Conservation (phyloP, 306 rosid species). For the Cercis canadensis region DNA sequence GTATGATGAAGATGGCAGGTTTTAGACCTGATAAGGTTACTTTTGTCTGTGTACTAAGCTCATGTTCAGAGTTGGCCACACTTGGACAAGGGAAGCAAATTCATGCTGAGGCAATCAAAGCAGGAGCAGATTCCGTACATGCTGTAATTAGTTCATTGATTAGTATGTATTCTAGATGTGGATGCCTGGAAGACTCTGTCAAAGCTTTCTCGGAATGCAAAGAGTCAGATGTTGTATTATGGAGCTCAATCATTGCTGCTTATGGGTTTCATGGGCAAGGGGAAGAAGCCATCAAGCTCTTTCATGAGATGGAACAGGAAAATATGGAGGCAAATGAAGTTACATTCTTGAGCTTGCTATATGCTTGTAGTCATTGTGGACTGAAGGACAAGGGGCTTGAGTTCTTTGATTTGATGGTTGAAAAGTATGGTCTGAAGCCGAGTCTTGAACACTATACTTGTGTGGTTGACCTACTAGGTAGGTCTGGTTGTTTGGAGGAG, state of each 20-base stretch:
- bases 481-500: constrained; percentile 82
- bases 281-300: constrained; percentile 72
- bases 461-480: constrained; percentile 81
- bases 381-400: constrained; percentile 76
- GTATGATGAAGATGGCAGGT: constrained; percentile 73
- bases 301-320: constrained; percentile 70
- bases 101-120: constrained; percentile 82
- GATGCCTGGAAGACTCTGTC: constrained; percentile 76
- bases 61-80: constrained; percentile 76
- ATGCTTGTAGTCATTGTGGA: constrained; percentile 92
- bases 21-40: constrained; percentile 81
- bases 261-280: constrained; percentile 91
- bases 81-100: constrained; percentile 91
- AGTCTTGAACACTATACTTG: constrained; percentile 84
- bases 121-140: constrained; percentile 69
- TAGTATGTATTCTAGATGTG: constrained; percentile 89
- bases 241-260: constrained; percentile 93
- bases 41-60: constrained; percentile 73
- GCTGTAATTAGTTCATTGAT: constrained; percentile 72
- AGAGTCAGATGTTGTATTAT: constrained; percentile 64
- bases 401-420: constrained; percentile 72
- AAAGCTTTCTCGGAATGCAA: constrained; percentile 68
- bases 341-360: constrained; percentile 87
- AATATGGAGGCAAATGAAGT: constrained; percentile 72
- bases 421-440: constrained; percentile 66